A percentile compares a stretch with the other conserved stretches of the same genome.
phyloP scores from a whole-genome alignment of 768 basidiomycete genomes.

The Lactarius trivialis region DNA sequence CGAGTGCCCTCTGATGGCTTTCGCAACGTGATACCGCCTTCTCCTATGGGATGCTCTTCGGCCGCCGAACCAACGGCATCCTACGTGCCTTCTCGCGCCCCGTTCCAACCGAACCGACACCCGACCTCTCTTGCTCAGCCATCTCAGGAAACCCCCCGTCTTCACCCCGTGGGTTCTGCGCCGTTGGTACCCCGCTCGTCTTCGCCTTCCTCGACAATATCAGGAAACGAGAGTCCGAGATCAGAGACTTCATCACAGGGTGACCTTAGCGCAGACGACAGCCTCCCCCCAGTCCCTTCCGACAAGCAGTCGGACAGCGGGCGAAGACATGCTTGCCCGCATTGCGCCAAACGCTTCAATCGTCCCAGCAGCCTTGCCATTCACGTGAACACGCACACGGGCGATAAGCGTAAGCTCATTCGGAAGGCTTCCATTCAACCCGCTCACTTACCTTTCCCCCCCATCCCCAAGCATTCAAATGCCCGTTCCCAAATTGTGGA shows the following conservation, averaged over 20 bases:
- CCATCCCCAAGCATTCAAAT: conserved; percentile 53
- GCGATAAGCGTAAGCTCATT: conserved; percentile 50
- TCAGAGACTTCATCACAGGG: conserved; percentile 14
- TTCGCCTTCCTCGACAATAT: conserved; percentile 20
- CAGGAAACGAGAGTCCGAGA: conserved; percentile 18
- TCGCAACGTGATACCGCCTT: neutral
- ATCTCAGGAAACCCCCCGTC: conserved; percentile 10
- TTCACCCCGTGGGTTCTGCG: conserved; percentile 8
- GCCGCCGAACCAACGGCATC: neutral
- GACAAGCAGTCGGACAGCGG: conserved; percentile 23
- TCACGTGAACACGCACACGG: conserved; percentile 63
- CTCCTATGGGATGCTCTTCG: neutral
- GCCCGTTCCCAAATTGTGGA: conserved; percentile 67
- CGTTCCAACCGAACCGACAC: conserved; percentile 1
- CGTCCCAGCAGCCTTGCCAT: conserved; percentile 61
- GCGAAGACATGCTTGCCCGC: conserved; percentile 32
- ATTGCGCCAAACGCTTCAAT: conserved; percentile 60
- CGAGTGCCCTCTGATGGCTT: conserved; percentile 13
- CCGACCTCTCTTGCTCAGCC: conserved; percentile 10
- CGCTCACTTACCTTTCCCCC: conserved; percentile 11
- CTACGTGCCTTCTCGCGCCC: conserved; percentile 1
- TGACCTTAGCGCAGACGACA: conserved; percentile 15
- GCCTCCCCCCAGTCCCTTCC: conserved; percentile 5
- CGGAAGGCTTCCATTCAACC: neutral
- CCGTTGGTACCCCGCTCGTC: conserved; percentile 7